phyloP scores from a whole-genome alignment of 2,329 filamentous ascomycete genomes.

The Macrophomina phaseolina region DNA sequence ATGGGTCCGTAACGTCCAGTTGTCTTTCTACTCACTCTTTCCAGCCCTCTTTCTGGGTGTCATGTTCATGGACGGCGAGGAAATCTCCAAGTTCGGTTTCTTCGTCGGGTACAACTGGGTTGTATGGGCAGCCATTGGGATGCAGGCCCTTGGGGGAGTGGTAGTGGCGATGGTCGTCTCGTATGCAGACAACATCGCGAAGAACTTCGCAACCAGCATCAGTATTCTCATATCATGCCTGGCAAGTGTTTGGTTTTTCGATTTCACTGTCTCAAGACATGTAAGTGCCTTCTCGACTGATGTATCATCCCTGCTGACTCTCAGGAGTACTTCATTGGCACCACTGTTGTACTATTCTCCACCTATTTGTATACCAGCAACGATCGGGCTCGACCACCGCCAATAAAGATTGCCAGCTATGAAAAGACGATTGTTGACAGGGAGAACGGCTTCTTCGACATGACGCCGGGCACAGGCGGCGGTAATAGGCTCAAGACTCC shows the following conservation, averaged over 20 bases:
- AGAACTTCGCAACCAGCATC: conserved; percentile 91
- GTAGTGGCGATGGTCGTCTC: conserved; percentile 82
- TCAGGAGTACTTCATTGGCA: conserved; percentile 79
- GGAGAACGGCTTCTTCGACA: conserved; percentile 34
- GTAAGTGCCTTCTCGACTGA: conserved; percentile 60
- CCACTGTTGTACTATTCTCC: conserved; percentile 75
- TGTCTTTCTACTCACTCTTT: conserved; percentile 93
- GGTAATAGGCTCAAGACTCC: conserved; percentile 18
- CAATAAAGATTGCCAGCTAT: conserved; percentile 73
- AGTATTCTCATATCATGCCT: conserved; percentile 88
- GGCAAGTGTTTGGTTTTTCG: conserved; percentile 84
- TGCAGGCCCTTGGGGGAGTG: conserved; percentile 85
- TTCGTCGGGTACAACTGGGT: conserved; percentile 94
- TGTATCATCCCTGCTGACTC: conserved; percentile 26
- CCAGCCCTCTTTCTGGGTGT: conserved; percentile 87
- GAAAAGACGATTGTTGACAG: conserved; percentile 73
- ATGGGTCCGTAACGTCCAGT: conserved; percentile 93
- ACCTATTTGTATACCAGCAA: conserved; percentile 84
- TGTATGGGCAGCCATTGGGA: conserved; percentile 82
- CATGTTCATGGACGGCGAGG: conserved; percentile 82
- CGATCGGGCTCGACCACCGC: conserved; percentile 62
- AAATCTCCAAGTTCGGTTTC: conserved; percentile 83
- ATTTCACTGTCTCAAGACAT: conserved; percentile 69
- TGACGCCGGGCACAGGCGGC: conserved; percentile 25
- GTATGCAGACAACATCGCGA: conserved; percentile 86